phyloP scores from a whole-genome alignment of 768 basidiomycete species.

The Boletellus emodensis region DNA sequence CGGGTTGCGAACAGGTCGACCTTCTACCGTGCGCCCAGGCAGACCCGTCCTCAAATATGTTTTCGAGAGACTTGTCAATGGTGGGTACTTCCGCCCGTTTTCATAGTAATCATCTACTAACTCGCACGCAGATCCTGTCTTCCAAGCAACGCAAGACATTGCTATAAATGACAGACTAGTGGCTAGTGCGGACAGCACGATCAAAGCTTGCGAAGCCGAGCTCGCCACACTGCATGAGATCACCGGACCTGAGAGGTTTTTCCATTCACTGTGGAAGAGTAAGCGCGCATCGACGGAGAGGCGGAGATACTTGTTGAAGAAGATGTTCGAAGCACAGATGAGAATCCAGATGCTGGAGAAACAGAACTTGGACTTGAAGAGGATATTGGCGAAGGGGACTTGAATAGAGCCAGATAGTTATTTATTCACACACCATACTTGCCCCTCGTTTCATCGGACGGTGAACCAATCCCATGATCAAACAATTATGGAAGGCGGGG shows the following conservation, averaged over 20 bases:
- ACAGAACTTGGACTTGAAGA: conserved; percentile 67
- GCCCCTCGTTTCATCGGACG: no score
- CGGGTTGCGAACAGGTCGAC: conserved; percentile 55
- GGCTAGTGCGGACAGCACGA: conserved; percentile 52
- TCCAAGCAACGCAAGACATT: conserved; percentile 79
- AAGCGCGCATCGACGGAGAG: conserved; percentile 53
- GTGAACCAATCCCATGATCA: not conserved
- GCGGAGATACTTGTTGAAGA: conserved; percentile 63
- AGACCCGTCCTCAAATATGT: conserved; percentile 87
- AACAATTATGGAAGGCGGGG: conserved; percentile 8
- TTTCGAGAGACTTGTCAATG: conserved; percentile 76
- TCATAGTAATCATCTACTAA: not conserved
- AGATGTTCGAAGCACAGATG: conserved; percentile 65
- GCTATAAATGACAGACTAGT: conserved; percentile 70
- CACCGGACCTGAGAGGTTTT: conserved; percentile 43
- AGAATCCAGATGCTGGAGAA: conserved; percentile 70
- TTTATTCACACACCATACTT: not conserved
- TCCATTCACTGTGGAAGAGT: conserved; percentile 37
- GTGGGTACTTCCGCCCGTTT: conserved; percentile 35
- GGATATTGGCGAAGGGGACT: conserved; percentile 42
- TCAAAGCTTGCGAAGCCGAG: conserved; percentile 75
- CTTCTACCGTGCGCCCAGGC: conserved; percentile 81
- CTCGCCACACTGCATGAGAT: conserved; percentile 65
- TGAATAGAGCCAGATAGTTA: conserved; percentile 10
- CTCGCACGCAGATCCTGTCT: conserved; percentile 57